A percentile compares a stretch with the other conserved stretches of the same genome.
Conservation (phyloP, 1,284 basidiomycete genomes). For the Boletus sp. region DNA sequence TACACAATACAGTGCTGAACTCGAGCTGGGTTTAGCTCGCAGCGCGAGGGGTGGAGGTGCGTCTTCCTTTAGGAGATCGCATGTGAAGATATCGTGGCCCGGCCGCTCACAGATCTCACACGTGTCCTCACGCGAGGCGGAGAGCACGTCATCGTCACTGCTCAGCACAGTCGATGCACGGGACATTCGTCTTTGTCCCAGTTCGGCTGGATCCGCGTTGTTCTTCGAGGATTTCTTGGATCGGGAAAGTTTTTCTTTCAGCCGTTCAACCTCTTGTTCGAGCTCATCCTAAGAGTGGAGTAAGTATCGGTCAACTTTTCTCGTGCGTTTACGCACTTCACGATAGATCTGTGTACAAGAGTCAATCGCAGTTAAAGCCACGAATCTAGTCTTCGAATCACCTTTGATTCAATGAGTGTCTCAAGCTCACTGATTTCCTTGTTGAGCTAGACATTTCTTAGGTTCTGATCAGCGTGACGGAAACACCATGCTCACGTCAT, state of each 20-base stretch:
- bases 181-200: constrained; percentile 27
- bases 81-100: constrained; percentile 80
- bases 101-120: constrained; percentile 83
- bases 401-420: constrained; percentile 85
- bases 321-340: constrained; percentile 47
- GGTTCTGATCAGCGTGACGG: constrained; percentile 4
- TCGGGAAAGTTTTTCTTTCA: constrained; percentile 64
- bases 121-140: constrained; percentile 37
- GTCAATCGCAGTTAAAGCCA: constrained; percentile 12
- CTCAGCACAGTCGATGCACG: constrained; percentile 26
- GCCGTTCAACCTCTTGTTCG: constrained; percentile 75
- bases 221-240: constrained; percentile 56
- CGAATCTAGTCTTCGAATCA: constrained; percentile 27
- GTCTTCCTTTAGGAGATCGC: constrained; percentile 56
- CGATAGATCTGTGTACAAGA: constrained; percentile 68
- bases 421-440: constrained; percentile 90
- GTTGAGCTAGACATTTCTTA: constrained; percentile 55
- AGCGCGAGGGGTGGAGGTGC: constrained; percentile 8
- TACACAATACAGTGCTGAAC: constrained; percentile 55
- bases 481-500: constrained; percentile 51
- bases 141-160: constrained; percentile 19
- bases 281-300: constrained; percentile 66
- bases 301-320: constrained; percentile 3
- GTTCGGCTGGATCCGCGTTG: constrained; percentile 38
- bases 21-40: constrained; percentile 8